Evolutionary conservation across 2,329 filamentous ascomycete species (phyloP).

Genomic region (Ophiosphaerella herpotricha): DNA sequence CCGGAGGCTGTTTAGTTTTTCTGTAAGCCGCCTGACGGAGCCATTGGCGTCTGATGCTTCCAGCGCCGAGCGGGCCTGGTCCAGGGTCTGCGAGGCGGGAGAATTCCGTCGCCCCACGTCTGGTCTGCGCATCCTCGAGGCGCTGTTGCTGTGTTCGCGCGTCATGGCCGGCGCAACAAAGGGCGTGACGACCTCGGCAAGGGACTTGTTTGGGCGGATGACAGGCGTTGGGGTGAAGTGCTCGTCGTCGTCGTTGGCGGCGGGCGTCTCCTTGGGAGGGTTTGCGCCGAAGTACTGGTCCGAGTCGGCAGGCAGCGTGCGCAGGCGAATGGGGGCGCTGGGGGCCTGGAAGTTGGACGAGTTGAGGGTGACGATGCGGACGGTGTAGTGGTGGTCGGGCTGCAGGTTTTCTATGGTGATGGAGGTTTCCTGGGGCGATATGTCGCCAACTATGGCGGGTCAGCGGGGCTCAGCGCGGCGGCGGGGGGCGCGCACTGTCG

Average conservation of each 20-base stretch:
- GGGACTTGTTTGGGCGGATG: constrained; percentile 56
- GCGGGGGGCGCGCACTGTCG: constrained; percentile 65
- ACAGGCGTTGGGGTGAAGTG: constrained; percentile 58
- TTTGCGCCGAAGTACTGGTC: constrained; percentile 55
- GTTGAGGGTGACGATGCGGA: constrained; percentile 89
- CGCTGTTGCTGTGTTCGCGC: constrained; percentile 67
- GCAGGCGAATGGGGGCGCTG: constrained; percentile 81
- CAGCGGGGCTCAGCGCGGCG: constrained; percentile 9
- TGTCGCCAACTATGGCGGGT: constrained; percentile 72
- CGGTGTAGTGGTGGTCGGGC: constrained; percentile 88
- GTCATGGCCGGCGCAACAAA: constrained; percentile 65
- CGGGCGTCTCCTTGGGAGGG: constrained; percentile 53
- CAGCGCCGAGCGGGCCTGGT: constrained; percentile 38
- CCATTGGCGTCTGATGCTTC: constrained; percentile 47
- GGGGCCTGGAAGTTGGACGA: constrained; percentile 90
- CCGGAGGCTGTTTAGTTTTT: constrained; percentile 77
- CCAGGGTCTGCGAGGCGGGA: constrained; percentile 62
- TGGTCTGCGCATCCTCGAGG: constrained; percentile 62
- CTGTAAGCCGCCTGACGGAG: constrained; percentile 74
- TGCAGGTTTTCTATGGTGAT: constrained; percentile 88
- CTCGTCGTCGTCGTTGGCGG: constrained; percentile 44
- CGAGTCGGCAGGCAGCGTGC: constrained; percentile 61
- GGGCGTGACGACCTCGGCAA: constrained; percentile 65
- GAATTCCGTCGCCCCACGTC: constrained; percentile 77
- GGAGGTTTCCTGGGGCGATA: constrained; percentile 78